Percentiles rank a stretch among this genome's conserved stretches.
Evolutionary conservation across 108 stramenopile genomes (phyloP).

Genomic region (Pelagomonas calceolata): DNA sequence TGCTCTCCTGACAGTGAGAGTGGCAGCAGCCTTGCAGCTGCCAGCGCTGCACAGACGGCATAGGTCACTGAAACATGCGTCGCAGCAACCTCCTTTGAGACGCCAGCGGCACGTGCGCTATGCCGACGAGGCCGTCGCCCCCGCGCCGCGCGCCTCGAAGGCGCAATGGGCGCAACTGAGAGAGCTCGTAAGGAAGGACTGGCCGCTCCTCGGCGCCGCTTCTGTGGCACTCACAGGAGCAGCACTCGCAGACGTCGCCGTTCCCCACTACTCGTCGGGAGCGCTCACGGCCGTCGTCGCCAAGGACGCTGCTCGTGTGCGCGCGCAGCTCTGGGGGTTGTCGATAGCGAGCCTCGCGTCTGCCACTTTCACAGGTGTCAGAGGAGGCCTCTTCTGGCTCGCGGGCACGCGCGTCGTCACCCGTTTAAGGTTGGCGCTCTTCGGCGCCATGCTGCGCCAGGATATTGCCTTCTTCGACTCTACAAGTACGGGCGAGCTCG

Average conservation of each 20-base stretch:
- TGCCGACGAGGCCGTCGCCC: too few relatives aligned
- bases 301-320: background rate
- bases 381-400: conserved; percentile 71
- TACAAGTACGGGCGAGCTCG: conserved; percentile 59
- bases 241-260: background rate
- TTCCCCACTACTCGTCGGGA: background rate
- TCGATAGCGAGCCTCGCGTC: conserved; percentile 1
- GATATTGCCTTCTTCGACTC: conserved; percentile 76
- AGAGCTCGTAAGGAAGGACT: background rate
- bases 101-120: too few relatives aligned
- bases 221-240: background rate
- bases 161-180: background rate
- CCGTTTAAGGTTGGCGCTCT: background rate
- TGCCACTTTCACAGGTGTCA: conserved; percentile 62
- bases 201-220: background rate
- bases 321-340: background rate
- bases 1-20: too few relatives aligned
- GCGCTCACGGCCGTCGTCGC: background rate
- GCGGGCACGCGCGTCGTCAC: conserved; percentile 42
- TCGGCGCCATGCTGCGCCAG: conserved; percentile 55
- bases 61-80: too few relatives aligned
- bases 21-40: too few relatives aligned
- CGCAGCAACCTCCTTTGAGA: too few relatives aligned
- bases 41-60: too few relatives aligned
- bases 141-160: too few relatives aligned